Evolutionary conservation across 495 filamentous ascomycete species (phyloP), one percentile per base, ranked within the genome.

Genomic region (Cryomyces antarcticus): DNA sequence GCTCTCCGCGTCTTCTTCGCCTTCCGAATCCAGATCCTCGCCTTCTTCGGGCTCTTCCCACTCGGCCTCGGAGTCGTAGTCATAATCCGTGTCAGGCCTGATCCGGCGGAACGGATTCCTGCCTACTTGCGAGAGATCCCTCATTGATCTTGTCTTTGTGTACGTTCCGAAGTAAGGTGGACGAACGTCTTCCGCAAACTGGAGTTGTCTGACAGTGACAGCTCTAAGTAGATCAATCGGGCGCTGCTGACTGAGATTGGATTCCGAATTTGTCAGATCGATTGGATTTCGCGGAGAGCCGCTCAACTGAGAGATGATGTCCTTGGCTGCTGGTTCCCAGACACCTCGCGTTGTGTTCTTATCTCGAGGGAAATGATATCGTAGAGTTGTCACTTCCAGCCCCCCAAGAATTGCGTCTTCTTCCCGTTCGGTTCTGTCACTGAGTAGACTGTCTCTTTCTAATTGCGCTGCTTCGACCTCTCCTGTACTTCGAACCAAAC

Each of bases 51-150:
- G 72, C 51, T 79, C 76, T 48, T 84, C 79, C 84, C 89, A 97
- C 60, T 95, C 92, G 0, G 80, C 87, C 56, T 99, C 89, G 0
- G 87, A 95, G 53, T 96, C 89, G 52, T 95, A 94, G 47, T 89
- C 86, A 57, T 99, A 96, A 52, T 92, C 67, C n/a, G 75, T 67
- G 4, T 78, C 68, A 4, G 80, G 75, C 5, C 89, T 49, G 6
- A 54, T 60, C 36, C 70, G 71, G 29, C 66, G 55, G 41, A 75
- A 73, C 0, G 89, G 86, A 31, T 78, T 82, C 4, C 80, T 69
- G n/a, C 76, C 73, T 4, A 92, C 53, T 45, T 64, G 75, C 7
- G 54, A 50, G 5, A 77, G 66, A 17, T 70, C 61, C 0, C 47
- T 48, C n/a, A 54, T 52, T 5, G 73, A 62, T 2, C 69, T 58